A percentile compares a stretch with the other conserved stretches of the same genome.
Evolutionary conservation across 1,139 yeast genomes (phyloP).

Genomic region (Wickerhamomyces sp.): DNA sequence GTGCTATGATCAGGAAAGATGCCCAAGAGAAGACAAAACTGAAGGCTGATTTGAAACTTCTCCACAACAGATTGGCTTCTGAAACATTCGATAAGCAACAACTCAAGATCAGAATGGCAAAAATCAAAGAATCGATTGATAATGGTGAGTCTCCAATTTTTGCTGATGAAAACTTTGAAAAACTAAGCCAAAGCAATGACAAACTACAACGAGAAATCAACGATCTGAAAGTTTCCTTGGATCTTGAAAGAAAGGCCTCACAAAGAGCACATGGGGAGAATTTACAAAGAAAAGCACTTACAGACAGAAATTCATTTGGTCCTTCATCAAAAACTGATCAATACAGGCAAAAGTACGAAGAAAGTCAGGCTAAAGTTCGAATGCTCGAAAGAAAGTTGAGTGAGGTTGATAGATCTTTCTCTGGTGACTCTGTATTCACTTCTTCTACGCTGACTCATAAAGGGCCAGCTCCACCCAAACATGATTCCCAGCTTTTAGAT

Average conservation of each 20-base stretch:
- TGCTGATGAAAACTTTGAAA: constrained; percentile 29
- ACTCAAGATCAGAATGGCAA: constrained; percentile 35
- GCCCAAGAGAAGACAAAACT: constrained; percentile 49
- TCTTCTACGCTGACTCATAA: background rate
- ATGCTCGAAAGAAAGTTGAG: constrained; percentile 37
- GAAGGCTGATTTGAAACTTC: constrained; percentile 51
- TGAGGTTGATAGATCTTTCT: constrained; percentile 9
- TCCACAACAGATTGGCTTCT: constrained; percentile 51
- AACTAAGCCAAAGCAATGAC: constrained; percentile 29
- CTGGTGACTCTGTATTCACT: background rate
- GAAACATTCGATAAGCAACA: constrained; percentile 49
- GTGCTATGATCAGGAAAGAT: constrained; percentile 46
- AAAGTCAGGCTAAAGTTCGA: constrained; percentile 40
- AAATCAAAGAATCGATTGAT: constrained; percentile 27
- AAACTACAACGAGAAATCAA: constrained; percentile 34
- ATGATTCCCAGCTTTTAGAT: constrained; percentile 43
- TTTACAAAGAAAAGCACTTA: constrained; percentile 25
- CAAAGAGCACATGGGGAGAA: constrained; percentile 27
- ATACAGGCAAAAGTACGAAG: constrained; percentile 33
- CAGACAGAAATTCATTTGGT: constrained; percentile 24
- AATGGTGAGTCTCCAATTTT: constrained; percentile 24
- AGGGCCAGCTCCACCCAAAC: constrained; percentile 2
- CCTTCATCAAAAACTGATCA: constrained; percentile 16
- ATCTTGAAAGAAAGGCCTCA: constrained; percentile 30
- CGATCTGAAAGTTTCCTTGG: constrained; percentile 33